These are phyloP conservation scores for Ulmus americana DNA, from an alignment of 331 rosid genomes.

Conservation along the genomic window DNA sequence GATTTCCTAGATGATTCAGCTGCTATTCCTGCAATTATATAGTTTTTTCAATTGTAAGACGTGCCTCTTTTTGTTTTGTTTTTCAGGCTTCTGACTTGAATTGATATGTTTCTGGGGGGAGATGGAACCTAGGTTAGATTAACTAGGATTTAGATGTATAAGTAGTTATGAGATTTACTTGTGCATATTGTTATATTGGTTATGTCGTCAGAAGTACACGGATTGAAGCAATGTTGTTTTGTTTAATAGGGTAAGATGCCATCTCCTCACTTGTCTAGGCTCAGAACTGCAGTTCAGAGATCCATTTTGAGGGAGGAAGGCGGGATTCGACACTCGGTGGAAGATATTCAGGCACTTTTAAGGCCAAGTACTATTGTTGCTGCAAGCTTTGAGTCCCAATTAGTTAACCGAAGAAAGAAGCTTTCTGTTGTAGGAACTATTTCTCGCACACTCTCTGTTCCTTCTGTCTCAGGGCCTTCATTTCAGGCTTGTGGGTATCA, in stretches of 20 bases:
- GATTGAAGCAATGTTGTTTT: conserved; percentile 25
- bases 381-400: conserved; percentile 39
- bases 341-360: conserved; percentile 32
- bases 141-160: conserved; percentile 29
- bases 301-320: conserved; percentile 51
- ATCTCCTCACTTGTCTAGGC: conserved; percentile 46
- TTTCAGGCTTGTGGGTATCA: conserved; percentile 66
- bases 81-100: conserved; percentile 34
- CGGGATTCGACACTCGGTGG: conserved; percentile 39
- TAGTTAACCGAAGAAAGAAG: conserved; percentile 36
- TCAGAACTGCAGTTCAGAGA: conserved; percentile 43
- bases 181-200: conserved; percentile 28
- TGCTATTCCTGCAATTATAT: not conserved
- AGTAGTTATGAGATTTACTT: conserved; percentile 59
- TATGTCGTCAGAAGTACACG: conserved; percentile 25
- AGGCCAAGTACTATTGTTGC: conserved; percentile 41
- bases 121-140: not conserved
- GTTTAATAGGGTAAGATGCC: conserved; percentile 71
- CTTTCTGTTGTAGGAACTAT: conserved; percentile 63
- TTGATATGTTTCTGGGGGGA: conserved; percentile 13
- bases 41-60: not conserved
- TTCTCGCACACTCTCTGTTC: conserved; percentile 61
- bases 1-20: not conserved
- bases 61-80: not conserved
- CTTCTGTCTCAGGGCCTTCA: conserved; percentile 66